Evolutionary conservation across 495 filamentous ascomycete genomes (phyloP), one percentile per base, ranked within the genome.

Genomic region (Hypoxylon fuscum): DNA sequence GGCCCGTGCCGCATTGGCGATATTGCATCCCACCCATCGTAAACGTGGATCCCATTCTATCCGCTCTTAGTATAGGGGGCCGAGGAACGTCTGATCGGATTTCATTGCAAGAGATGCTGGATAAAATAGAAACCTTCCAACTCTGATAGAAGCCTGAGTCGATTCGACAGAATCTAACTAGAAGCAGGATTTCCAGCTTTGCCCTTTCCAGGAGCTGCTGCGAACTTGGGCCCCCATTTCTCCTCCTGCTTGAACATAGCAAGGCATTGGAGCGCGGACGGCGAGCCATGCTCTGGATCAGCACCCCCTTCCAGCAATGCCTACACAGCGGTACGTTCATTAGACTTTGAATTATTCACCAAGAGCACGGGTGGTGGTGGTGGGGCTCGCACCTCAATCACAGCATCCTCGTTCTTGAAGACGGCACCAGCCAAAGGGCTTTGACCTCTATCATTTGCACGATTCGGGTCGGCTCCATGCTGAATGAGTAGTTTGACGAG

Each of bases 401-500:
- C 79, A 7, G 68, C 76, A 49, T 73, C 76, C 55, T 83, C 82
- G 21, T 73, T 76, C 68, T 85, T 85, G 59, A 85, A 85, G 12
- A 85, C 77, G 1, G 82, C 83, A 0, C 83, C 83, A 9, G 82
- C 81, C 1, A 85, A 66, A 4, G 81, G 81, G 42, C 77, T 81
- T 64, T 85, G 82, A n/a, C 79, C 77, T 12, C 74, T 59, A 51
- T 85, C 83, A 43, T 85, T 84, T 7, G 84, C 57, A 2, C 75
- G 70, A 49, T 85, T 85, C 5, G 82, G 76, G 58, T 85, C 77
- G 5, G 79, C 83, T 6, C 80, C 78, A 51, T 81, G 75, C 9
- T 77, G 67, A 9, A 85, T 67, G 4, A 85, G 74, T 10, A 83
- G 67, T 15, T 73, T 76, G 44, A 83, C 81, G 8, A 84, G 72